phyloP scores from a whole-genome alignment of 768 basidiomycete species.

The Sporobolomyces phaffii region DNA sequence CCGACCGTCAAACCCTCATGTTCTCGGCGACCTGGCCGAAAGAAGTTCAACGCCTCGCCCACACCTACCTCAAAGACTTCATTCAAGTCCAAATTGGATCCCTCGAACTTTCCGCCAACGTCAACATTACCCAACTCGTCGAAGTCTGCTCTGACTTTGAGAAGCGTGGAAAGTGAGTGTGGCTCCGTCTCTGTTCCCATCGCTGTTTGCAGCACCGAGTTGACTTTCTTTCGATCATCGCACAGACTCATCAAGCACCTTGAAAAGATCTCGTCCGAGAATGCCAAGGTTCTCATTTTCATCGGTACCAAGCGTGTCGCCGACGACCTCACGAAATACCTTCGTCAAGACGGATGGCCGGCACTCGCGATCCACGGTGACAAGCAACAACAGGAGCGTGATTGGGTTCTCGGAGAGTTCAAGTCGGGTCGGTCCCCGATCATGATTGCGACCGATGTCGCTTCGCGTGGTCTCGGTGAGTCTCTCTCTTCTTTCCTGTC shows the following conservation, averaged over 20 bases:
- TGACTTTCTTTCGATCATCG: too few species aligned
- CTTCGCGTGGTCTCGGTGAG: conserved; percentile 99
- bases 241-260: conserved; percentile 79
- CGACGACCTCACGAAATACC: conserved; percentile 94
- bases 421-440: background rate
- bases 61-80: conserved; percentile 90
- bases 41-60: conserved; percentile 95
- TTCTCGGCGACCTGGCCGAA: conserved; percentile 99
- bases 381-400: conserved; percentile 98
- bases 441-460: conserved; percentile 50
- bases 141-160: conserved; percentile 85
- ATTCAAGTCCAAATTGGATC: conserved; percentile 99
- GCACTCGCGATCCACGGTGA: conserved; percentile 98
- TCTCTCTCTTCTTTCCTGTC: conserved; percentile 49
- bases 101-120: conserved; percentile 95
- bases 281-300: conserved; percentile 98
- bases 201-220: too few species aligned
- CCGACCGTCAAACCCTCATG: conserved; percentile 54
- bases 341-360: conserved; percentile 99
- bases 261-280: conserved; percentile 90
- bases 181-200: background rate
- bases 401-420: conserved; percentile 85
- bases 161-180: conserved; percentile 69
- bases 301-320: conserved; percentile 96
- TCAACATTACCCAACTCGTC: conserved; percentile 91